Evolutionary conservation across 805 yeast genomes (phyloP).

Genomic region (Barnettozyma botsteinii): DNA sequence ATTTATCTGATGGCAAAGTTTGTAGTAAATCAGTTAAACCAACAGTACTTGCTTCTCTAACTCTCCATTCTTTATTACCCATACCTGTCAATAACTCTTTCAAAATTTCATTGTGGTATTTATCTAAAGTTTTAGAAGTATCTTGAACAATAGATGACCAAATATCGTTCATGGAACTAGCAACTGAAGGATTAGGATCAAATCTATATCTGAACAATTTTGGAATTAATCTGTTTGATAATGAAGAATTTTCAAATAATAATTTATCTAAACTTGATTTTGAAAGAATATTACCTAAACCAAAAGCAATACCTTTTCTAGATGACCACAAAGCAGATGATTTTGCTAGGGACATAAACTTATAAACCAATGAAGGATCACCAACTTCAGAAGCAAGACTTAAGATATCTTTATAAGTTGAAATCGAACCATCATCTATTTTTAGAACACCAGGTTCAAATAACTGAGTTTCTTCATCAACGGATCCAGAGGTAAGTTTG

Average conservation of each 20-base stretch:
- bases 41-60: slow-evolving; percentile 76
- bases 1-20: slow-evolving; percentile 44
- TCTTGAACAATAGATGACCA: slow-evolving; percentile 69
- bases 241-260: slow-evolving; percentile 44
- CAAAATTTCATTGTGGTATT: slow-evolving; percentile 53
- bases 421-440: slow-evolving; percentile 80
- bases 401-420: slow-evolving; percentile 87
- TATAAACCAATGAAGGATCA: slow-evolving; percentile 88
- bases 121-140: slow-evolving; percentile 45
- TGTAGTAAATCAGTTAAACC: slow-evolving; percentile 69
- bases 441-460: slow-evolving; percentile 78
- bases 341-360: slow-evolving; percentile 88
- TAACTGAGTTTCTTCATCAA: slow-evolving; percentile 73
- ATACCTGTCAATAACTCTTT: slow-evolving; percentile 60
- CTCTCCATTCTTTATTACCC: slow-evolving; percentile 88
- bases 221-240: slow-evolving; percentile 65
- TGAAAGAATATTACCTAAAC: slow-evolving; percentile 78
- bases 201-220: slow-evolving; percentile 77
- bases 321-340: slow-evolving; percentile 89
- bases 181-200: slow-evolving; percentile 75
- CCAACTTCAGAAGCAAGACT: slow-evolving; percentile 91
- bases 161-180: slow-evolving; percentile 80
- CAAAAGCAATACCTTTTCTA: slow-evolving; percentile 90
- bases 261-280: slow-evolving; percentile 66
- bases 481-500: slow-evolving; percentile 53